Base-by-base conservation (phyloP, 2,329 filamentous ascomycete species). In the Fusarium avenaceum region DNA sequence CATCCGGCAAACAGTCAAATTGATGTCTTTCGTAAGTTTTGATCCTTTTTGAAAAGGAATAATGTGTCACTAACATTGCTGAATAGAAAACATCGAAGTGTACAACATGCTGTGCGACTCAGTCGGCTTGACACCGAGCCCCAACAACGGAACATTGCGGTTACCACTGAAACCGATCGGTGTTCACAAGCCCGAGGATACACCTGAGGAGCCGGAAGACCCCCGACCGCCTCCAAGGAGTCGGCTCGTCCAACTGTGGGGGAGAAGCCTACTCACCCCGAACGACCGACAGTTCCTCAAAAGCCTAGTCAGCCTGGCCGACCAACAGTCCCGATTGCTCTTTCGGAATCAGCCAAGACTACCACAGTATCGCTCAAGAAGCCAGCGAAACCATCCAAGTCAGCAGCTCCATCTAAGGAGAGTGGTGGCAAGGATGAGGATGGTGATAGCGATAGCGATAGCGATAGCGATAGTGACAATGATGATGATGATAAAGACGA, bases 101-200 rank as follows among this genome's bases (percentile, higher is more conserved):
- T 98, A 98, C 81, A 97, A 97, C 74, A 92, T 98, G 65, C 80
- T 98, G 44, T 97, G 95, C 77, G 94, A 97, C 79, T 94, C 92
- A 1, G 80, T 98, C 26, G 90, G 90, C 14, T 82, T 98, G 58
- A 78, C 76, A 4, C 92, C 94, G 0, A 85, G 85, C 54, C 87
- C 92, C 1, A 97, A 97, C 77, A 98, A 98, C 75, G 95, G 95
- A 49, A 97, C 94, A 0, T 81, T 97, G 7, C 85, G 90, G 13
- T 84, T 95, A 14, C 92, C 92, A 0, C 80, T 95, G 24, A 85
- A 84, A 59, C 83, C 89, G 0, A 75, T 88, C 14, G 91, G 90
- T 6, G 75, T 87, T 3, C 92, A 94, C 74, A 82, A 85, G 47
- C 74, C 82, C 0, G 82, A 83, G 17, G 79, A 83, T 3, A 78